A percentile compares a stretch with the other conserved stretches of the same genome.
Evolutionary conservation across 352 stramenopile genomes (phyloP).

Genomic region (Pythium pectinolyticum): DNA sequence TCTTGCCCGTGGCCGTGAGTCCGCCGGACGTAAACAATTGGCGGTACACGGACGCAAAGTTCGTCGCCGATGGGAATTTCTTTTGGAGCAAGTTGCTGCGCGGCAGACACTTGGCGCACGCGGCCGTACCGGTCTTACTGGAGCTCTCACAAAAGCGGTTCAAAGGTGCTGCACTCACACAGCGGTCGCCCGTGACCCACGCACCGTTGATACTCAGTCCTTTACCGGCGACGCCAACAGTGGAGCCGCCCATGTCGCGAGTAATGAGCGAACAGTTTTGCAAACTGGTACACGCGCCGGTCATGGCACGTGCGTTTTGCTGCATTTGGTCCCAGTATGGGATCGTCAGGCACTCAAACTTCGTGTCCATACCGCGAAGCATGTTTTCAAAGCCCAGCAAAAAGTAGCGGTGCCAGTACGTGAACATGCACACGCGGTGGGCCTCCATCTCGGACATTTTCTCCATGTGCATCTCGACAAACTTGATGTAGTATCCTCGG

Average conservation of each 20-base stretch:
- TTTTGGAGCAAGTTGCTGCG: constrained; percentile 23
- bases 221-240: constrained; percentile 17
- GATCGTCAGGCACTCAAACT: constrained; percentile 59
- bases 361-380: constrained; percentile 41
- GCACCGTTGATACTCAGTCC: constrained; percentile 32
- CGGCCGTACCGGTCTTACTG: constrained; percentile 28
- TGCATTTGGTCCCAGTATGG: constrained; percentile 62
- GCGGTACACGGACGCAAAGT: constrained; percentile 42
- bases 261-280: constrained; percentile 39
- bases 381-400: constrained; percentile 75
- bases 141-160: constrained; percentile 51
- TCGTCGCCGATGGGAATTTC: constrained; percentile 33
- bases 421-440: constrained; percentile 63
- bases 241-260: constrained; percentile 36
- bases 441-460: constrained; percentile 43
- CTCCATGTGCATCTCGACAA: constrained; percentile 63
- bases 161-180: constrained; percentile 31
- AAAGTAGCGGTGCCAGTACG: constrained; percentile 72
- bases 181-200: constrained; percentile 23
- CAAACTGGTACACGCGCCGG: constrained; percentile 33
- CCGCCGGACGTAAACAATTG: constrained; percentile 44
- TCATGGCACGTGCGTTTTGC: constrained; percentile 21
- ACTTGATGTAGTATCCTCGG: constrained; percentile 33
- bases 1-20: constrained; percentile 25
- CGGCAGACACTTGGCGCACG: constrained; percentile 40